phyloP scores from a whole-genome alignment of 176 grass and related monocot species.

The Luzula sylvatica region DNA sequence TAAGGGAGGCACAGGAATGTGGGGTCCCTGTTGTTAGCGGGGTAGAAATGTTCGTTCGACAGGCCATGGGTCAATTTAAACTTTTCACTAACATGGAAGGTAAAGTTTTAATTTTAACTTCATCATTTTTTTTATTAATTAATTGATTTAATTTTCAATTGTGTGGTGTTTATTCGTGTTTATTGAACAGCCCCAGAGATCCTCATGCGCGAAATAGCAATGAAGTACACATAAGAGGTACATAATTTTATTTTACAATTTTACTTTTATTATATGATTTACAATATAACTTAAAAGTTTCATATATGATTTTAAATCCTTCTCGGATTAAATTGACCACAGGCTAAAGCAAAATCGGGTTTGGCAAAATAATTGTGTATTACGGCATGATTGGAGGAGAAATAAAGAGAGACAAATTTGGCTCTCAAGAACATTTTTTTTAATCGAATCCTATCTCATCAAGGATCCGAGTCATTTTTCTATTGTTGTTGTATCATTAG shows the following conservation, averaged over 20 bases:
- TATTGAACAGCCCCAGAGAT: constrained; percentile 72
- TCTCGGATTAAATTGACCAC: too few species aligned
- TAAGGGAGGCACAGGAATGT: constrained; percentile 74
- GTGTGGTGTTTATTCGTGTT: constrained; percentile 18
- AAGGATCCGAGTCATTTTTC: too few species aligned
- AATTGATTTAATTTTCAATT: neutral
- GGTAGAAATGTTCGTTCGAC: constrained; percentile 92
- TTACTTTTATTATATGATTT: constrained; percentile 2
- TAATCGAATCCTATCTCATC: too few species aligned
- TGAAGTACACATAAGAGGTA: constrained; percentile 66
- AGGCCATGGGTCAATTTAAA: constrained; percentile 88
- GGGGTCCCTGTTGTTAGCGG: constrained; percentile 77
- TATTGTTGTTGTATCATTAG: too few species aligned
- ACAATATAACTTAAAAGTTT: neutral
- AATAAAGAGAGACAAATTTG: too few species aligned
- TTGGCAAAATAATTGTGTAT: too few species aligned
- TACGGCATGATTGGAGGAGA: too few species aligned
- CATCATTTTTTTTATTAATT: neutral
- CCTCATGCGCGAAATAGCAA: constrained; percentile 64
- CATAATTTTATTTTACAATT: constrained; percentile 10
- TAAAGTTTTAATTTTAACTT: constrained; percentile 31
- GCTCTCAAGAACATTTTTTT: too few species aligned
- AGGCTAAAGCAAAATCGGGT: too few species aligned
- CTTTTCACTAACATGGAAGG: constrained; percentile 68
- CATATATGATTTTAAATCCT: too few species aligned